Evolutionary conservation across 2,329 filamentous ascomycete species (phyloP), one percentile per base, ranked within the genome.

Genomic region (Podosphaera fusca): DNA sequence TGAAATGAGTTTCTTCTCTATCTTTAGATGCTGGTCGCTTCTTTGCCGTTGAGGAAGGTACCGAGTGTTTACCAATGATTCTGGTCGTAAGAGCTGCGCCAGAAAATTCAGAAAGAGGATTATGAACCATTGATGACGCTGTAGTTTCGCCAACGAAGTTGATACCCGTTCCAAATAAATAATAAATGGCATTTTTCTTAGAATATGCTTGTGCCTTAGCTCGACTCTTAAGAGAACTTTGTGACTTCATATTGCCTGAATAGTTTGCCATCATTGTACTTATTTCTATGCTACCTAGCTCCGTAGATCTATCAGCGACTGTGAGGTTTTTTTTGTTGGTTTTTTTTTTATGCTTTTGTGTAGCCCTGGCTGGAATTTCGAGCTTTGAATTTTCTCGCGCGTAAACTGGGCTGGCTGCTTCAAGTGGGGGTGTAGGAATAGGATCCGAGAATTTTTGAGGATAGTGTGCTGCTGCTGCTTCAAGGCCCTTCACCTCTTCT

Each of bases 131-230:
- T 7, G 68, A 66, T 9, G 67, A 64, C 4, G 72, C 72, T 10
- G 77, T 61, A 2, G 70, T 71, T 4, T 67, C 57, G 9, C 77
- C 77, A 6, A 81, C 71, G 47, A 72, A 72, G 47, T 75, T 77
- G 51, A 82, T 70, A 5, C 80, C 79, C 53, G 70, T 65, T 4
- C 76, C 77, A 59, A 77, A 73, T 3, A 84, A 73, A 71, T 77
- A 84, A 62, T 75, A 73, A 9, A 74, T 73, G 0, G 81, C 82
- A 58, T 82, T 83, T 64, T 75, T 78, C 67, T 78, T 84, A 1
- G 80, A 78, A 47, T 75, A 69, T 0, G 67, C 65, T 10, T 67
- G 61, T 12, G 69, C 63, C 53, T 69, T 72, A 38, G 72, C 69
- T 4, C 55, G 58, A 69, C 68, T 61, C 61, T 77, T 81, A 29